phyloP scores from a whole-genome alignment of 805 yeast genomes.

The Kodamaea kaohsiungensis region DNA sequence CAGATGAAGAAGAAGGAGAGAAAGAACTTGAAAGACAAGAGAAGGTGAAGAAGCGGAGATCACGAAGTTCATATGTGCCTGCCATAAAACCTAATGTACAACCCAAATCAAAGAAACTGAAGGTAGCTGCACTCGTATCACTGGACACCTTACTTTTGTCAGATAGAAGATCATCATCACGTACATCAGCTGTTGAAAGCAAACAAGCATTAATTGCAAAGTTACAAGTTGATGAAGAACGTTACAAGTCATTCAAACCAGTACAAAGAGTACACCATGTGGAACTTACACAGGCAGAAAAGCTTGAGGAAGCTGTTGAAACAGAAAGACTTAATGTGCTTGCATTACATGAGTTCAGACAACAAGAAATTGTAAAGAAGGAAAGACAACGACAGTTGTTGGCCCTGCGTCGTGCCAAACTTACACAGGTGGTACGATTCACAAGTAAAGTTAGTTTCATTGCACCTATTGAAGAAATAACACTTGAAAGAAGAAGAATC shows the following conservation, averaged over 20 bases:
- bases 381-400: slow-evolving; percentile 73
- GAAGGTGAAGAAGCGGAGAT: slow-evolving; percentile 32
- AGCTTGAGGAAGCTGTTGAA: slow-evolving; percentile 77
- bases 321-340: slow-evolving; percentile 78
- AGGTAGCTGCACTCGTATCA: slow-evolving; percentile 21
- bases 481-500: slow-evolving; percentile 37
- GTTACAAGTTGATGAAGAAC: slow-evolving; percentile 65
- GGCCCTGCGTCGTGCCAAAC: slow-evolving; percentile 60
- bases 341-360: slow-evolving; percentile 75
- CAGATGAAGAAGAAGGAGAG: slow-evolving; percentile 72
- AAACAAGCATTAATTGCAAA: slow-evolving; percentile 76
- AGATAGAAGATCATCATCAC: slow-evolving; percentile 69
- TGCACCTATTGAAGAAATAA: slow-evolving; percentile 65
- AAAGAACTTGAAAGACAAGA: slow-evolving; percentile 54
- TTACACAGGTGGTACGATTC: slow-evolving; percentile 60
- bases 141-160: slow-evolving; percentile 53
- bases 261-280: slow-evolving; percentile 40
- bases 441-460: slow-evolving; percentile 49
- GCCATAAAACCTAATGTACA: slow-evolving; percentile 11
- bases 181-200: slow-evolving; percentile 75
- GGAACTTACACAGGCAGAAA: slow-evolving; percentile 70
- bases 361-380: slow-evolving; percentile 81
- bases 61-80: slow-evolving; percentile 20
- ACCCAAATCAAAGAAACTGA: slow-evolving; percentile 28
- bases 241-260: slow-evolving; percentile 50